Conservation (phyloP, 371 early-diverging fungal genomes). For the Scutellospora calospora region DNA sequence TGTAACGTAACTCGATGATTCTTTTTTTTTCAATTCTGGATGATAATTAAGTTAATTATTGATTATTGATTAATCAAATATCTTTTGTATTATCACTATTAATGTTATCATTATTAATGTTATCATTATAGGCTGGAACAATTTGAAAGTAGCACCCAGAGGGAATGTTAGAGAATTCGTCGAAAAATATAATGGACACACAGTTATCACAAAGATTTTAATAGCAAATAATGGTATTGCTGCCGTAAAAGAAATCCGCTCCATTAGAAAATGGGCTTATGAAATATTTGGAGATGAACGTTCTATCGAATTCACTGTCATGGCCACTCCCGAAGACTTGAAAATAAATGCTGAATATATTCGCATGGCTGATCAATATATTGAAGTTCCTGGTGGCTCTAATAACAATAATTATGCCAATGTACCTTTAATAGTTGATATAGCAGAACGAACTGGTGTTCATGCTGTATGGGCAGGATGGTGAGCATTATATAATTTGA, state of each 20-base stretch:
- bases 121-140: constrained; percentile 76
- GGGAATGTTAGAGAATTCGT: constrained; percentile 79
- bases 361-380: constrained; percentile 98
- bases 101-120: neutral
- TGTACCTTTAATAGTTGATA: constrained; percentile 96
- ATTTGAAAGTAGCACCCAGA: constrained; percentile 62
- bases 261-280: constrained; percentile 98
- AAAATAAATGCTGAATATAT: constrained; percentile 97
- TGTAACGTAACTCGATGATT: neutral
- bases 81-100: neutral
- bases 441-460: constrained; percentile 95
- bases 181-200: constrained; percentile 82
- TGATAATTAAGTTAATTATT: no score
- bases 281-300: constrained; percentile 97
- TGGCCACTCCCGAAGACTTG: constrained; percentile 99
- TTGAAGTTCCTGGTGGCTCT: constrained; percentile 96
- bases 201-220: constrained; percentile 88
- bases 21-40: neutral
- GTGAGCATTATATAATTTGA: constrained; percentile 44
- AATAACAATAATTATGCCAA: constrained; percentile 99
- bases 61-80: neutral
- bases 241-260: constrained; percentile 98
- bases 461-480: constrained; percentile 74
- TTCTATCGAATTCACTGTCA: constrained; percentile 96
- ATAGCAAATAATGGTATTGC: constrained; percentile 99